Percentiles rank a stretch among this genome's conserved stretches.
phyloP scores from a whole-genome alignment of 257 asterid species.

The Fraxinus americana region DNA sequence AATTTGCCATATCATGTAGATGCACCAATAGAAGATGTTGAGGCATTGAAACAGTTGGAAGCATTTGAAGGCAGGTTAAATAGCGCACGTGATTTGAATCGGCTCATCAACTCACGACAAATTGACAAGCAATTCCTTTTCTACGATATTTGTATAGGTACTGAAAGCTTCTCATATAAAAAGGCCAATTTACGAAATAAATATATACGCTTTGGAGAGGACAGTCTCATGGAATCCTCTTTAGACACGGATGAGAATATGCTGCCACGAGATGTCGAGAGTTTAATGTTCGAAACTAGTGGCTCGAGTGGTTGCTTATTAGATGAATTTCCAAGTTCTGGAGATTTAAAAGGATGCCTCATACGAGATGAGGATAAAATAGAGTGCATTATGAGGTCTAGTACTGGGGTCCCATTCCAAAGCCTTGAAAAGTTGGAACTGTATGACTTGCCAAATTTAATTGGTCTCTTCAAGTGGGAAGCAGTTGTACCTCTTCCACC shows the following conservation, averaged over 20 bases:
- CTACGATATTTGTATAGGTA: not conserved
- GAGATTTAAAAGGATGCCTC: not conserved
- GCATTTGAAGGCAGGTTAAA: slow-evolving; percentile 22
- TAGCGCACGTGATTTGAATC: slow-evolving; percentile 14
- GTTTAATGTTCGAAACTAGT: not conserved
- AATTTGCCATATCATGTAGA: slow-evolving; percentile 14
- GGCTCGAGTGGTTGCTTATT: slow-evolving; percentile 20
- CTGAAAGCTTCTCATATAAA: too few relatives aligned
- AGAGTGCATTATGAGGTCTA: slow-evolving; percentile 19
- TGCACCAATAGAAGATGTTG: slow-evolving; percentile 25
- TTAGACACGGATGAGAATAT: not conserved
- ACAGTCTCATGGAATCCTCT: not conserved
- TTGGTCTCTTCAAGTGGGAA: slow-evolving; percentile 9
- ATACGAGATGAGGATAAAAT: slow-evolving; percentile 10
- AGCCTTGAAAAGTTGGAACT: too few relatives aligned
- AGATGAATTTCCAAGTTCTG: slow-evolving; percentile 20
- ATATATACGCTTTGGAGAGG: not conserved
- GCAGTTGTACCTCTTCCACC: not conserved
- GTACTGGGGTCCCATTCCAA: too few relatives aligned
- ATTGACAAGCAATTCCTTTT: not conserved
- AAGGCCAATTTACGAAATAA: too few relatives aligned
- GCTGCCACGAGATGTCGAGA: slow-evolving; percentile 20
- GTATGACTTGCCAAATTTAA: slow-evolving; percentile 19
- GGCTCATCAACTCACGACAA: slow-evolving; percentile 25
- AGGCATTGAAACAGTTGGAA: slow-evolving; percentile 21